Percentiles rank a stretch among this genome's conserved stretches.
Conservation (phyloP, 257 asterid genomes). For the Apocynum venetum region DNA sequence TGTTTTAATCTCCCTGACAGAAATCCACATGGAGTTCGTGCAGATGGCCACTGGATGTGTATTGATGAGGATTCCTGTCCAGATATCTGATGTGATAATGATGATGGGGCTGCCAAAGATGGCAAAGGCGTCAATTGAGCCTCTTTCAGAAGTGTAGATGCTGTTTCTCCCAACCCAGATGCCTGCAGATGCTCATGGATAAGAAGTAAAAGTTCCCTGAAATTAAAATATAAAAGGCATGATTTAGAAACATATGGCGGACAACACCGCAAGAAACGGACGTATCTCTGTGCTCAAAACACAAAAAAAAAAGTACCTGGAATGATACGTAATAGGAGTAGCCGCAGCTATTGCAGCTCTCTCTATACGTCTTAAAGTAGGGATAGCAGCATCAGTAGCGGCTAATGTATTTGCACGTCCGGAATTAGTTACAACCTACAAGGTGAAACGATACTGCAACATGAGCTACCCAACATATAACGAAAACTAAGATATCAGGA, state of each 20-base stretch:
- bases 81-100: conserved; percentile 65
- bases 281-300: neutral
- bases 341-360: conserved; percentile 99
- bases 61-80: conserved; percentile 61
- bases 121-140: conserved; percentile 89
- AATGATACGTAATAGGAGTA: conserved; percentile 90
- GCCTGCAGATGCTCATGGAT: conserved; percentile 96
- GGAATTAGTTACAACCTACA: conserved; percentile 90
- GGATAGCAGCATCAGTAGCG: conserved; percentile 97
- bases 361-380: conserved; percentile 95
- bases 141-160: conserved; percentile 75
- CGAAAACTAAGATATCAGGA: neutral
- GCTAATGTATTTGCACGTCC: conserved; percentile 98
- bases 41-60: conserved; percentile 90
- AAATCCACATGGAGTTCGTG: conserved; percentile 68
- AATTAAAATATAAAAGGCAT: conserved; percentile 18
- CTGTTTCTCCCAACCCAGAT: conserved; percentile 72
- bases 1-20: conserved; percentile 55
- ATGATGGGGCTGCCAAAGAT: conserved; percentile 82
- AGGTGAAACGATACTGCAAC: neutral
- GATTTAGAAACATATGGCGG: conserved; percentile 9
- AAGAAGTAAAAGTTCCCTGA: conserved; percentile 90
- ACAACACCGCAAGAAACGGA: neutral
- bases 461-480: neutral
- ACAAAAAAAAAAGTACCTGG: conserved; percentile 48